Evolutionary conservation across 73 alveolate genomes (phyloP).

Genomic region (Paramecium pentaurelia): DNA sequence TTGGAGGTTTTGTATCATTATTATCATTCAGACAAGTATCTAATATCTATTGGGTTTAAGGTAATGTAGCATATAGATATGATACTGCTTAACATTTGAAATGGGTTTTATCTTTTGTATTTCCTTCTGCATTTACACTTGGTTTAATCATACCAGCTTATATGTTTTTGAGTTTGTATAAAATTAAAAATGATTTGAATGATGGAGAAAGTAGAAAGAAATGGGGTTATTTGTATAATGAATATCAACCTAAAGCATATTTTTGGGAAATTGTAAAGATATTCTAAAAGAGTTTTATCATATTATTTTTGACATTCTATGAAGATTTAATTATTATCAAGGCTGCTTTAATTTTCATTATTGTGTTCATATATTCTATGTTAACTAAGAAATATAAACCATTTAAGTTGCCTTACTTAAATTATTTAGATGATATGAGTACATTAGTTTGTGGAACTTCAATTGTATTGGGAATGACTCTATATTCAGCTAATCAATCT

Average conservation of each 20-base stretch:
- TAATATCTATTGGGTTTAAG: background rate
- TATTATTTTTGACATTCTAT: slow-evolving; percentile 4
- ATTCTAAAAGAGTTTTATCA: background rate
- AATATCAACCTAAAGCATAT: background rate
- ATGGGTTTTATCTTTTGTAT: background rate
- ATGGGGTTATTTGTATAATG: slow-evolving; percentile 18
- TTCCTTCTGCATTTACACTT: background rate
- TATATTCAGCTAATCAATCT: background rate
- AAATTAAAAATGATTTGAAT: background rate
- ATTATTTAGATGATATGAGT: background rate
- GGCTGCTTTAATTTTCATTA: background rate
- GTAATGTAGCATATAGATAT: slow-evolving; percentile 40
- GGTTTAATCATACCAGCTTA: background rate
- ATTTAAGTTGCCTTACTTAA: background rate
- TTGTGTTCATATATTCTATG: background rate
- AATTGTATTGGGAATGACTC: background rate
- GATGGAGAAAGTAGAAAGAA: background rate
- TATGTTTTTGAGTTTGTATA: background rate
- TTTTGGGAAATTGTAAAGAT: slow-evolving; percentile 34
- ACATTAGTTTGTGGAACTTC: slow-evolving; percentile 18
- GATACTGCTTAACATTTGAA: slow-evolving; percentile 12
- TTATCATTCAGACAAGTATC: slow-evolving; percentile 28
- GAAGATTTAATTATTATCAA: slow-evolving; percentile 9
- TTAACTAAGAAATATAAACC: background rate
- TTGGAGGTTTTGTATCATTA: background rate